These are phyloP conservation scores for Pseudogymnoascus sp. DNA, from an alignment of 2,329 filamentous ascomycete species.

Conservation along the genomic window DNA sequence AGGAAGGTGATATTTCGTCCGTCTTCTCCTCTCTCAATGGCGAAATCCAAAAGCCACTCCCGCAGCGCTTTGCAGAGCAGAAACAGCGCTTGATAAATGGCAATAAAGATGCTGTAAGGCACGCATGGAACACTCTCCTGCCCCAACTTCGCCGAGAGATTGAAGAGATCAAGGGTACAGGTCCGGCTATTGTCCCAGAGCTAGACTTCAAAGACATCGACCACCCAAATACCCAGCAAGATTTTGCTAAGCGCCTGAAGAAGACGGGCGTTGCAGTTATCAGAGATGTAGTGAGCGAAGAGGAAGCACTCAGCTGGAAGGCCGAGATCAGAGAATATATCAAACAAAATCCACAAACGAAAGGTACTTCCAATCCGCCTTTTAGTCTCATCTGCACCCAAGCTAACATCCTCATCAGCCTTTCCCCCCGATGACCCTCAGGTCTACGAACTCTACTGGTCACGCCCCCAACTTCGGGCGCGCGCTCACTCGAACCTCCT, in stretches of 20 bases:
- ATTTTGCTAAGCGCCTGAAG: conserved; percentile 17
- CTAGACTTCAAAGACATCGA: conserved; percentile 40
- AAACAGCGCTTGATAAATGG: conserved; percentile 46
- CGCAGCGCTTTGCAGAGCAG: conserved; percentile 46
- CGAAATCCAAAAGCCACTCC: conserved; percentile 37
- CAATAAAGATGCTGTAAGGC: conserved; percentile 38
- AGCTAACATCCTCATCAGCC: conserved; percentile 29
- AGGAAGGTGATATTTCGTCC: conserved; percentile 55
- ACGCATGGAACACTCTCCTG: conserved; percentile 43
- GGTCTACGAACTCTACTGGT: conserved; percentile 73
- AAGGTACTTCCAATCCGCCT: conserved; percentile 22
- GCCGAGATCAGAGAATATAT: conserved; percentile 57
- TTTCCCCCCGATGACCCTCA: conserved; percentile 61
- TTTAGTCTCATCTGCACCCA: neutral
- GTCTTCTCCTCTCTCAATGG: conserved; percentile 53
- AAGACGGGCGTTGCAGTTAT: conserved; percentile 41
- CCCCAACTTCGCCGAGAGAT: conserved; percentile 39
- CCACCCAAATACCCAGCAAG: conserved; percentile 14
- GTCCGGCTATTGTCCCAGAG: conserved; percentile 44
- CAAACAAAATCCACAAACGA: conserved; percentile 50
- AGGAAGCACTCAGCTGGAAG: conserved; percentile 58
- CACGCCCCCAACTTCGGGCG: conserved; percentile 56
- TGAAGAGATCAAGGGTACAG: conserved; percentile 36
- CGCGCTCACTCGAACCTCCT: conserved; percentile 59
- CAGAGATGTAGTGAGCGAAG: conserved; percentile 54